Base-by-base conservation (phyloP, 257 asterid species). In the Primulina eburnea region DNA sequence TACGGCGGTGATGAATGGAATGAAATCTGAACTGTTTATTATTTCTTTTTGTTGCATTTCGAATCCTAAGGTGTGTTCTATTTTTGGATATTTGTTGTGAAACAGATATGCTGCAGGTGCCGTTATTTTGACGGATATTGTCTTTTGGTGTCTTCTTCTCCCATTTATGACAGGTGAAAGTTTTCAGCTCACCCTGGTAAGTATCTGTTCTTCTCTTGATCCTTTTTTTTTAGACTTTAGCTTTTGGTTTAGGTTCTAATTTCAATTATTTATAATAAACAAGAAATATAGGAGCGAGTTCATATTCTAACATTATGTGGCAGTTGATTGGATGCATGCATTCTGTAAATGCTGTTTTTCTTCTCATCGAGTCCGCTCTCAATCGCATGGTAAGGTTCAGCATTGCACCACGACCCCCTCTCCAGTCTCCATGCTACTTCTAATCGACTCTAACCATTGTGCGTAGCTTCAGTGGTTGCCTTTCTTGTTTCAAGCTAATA, bases 321-420 rank as follows among this genome's bases (percentile, higher is more conserved):
- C 91, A 90, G 97, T 76, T 92, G 77, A 84, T 92, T 24, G 95
- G 85, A 61, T 74, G 70, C 76, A 92, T 90, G 96, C 97, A 92
- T 58, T 90, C 98, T 52, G 88, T 88, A n/a, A 92, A 92, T 82
- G 97, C 95, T 18, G 71, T 90, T 47, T 82, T 92, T 60, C 98
- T 92, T 71, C 74, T 92, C 75, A 59, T 92, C 6, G 98, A 92
- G 71, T 85, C 95, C 52, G 85, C 84, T 68, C 80, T 88, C 77
- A 90, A 86, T 80, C 83, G 84, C 82, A 76, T 82, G 80, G 98
- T 88, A 76, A 77, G 90, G 60, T 47, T 37, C 74, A 32, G n/a
- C 26, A 8, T 1, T 37, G 65, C 47, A 20, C 64, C 0, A 4
- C 40, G 10, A 2, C 34, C 34, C 5, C 34, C 34, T 56, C 18